Base-by-base conservation (phyloP, 2,329 filamentous ascomycete genomes). In the Didymosphaeria variabile region DNA sequence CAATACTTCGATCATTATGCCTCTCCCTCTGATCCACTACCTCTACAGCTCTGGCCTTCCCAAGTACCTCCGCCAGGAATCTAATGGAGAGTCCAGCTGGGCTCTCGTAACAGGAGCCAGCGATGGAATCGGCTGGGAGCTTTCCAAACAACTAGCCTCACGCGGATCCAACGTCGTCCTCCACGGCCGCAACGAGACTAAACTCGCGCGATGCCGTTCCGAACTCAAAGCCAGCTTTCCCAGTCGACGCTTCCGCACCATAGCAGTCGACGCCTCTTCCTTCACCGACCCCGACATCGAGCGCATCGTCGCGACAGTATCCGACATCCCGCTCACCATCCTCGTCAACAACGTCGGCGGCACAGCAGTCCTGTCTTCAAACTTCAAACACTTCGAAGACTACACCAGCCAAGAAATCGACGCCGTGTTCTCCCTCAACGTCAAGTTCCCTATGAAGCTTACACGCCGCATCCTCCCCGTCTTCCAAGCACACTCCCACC, bases 71-170 rank as follows among this genome's bases (percentile, higher is more conserved):
- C 54, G 51, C 54, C 31, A 57, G 31, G 10, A 19, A 23, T 8
- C 34, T 8, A 46, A 58, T 10, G 57, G 44, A 19, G 51, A 44
- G 9, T 32, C 42, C 3, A 59, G 51, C 44, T 98, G 94, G 93
- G 94, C 92, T 34, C 87, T 97, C 56, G 86, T 98, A 36, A 97
- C 94, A 21, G 94, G 94, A 64, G 94, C 93, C 54, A 97, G 93
- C 12, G 94, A 97, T 79, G 94, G 94, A 62, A 88, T 98, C 63
- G 94, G 94, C 74, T 97, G 96, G 81, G 94, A 97, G 81, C 97
- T 92, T 77, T 92, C 93, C 42, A 84, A 89, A 40, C 93, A 97
- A 79, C 88, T 97, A 57, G 93, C 93, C 26, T 84, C 87, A 63
- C 92, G 94, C 76, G 93, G 93, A 70, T 97, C 93, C 87, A 97